These are phyloP conservation scores for Boletus sensibilis DNA, from an alignment of 768 basidiomycete genomes.

Conservation along the genomic window DNA sequence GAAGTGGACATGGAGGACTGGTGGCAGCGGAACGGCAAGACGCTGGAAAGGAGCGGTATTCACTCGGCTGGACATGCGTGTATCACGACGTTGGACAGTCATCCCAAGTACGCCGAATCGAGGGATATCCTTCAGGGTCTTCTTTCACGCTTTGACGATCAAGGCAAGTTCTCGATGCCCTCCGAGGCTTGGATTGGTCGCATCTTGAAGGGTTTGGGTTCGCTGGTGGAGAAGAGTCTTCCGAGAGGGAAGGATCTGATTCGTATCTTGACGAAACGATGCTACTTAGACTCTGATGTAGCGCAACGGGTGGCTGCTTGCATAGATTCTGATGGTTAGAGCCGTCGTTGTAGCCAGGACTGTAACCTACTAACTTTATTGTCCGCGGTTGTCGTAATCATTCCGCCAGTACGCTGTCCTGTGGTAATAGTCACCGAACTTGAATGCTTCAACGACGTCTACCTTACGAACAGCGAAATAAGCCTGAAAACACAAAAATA, in stretches of 20 bases:
- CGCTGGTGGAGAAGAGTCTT: slow-evolving; percentile 18
- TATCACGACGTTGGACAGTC: slow-evolving; percentile 26
- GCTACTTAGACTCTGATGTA: slow-evolving; percentile 20
- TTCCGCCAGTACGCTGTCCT: no score
- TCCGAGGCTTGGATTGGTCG: slow-evolving; percentile 28
- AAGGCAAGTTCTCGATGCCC: slow-evolving; percentile 33
- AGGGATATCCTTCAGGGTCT: slow-evolving; percentile 22
- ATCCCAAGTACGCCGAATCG: slow-evolving; percentile 33
- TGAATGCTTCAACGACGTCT: no score
- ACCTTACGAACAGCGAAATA: no score
- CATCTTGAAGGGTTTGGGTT: slow-evolving; percentile 23
- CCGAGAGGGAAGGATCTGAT: slow-evolving; percentile 27
- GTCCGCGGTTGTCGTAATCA: no score
- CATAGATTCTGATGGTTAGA: slow-evolving; percentile 14
- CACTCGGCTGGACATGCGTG: slow-evolving; percentile 31
- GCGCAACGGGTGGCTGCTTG: slow-evolving; percentile 24
- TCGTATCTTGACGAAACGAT: slow-evolving; percentile 29
- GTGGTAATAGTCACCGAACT: no score
- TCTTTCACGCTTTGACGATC: slow-evolving; percentile 20
- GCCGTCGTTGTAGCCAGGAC: no score
- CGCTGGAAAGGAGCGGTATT: slow-evolving; percentile 22
- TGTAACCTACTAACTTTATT: no score
- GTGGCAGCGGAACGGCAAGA: slow-evolving; percentile 29
- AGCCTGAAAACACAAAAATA: no score
- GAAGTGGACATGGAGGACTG: slow-evolving; percentile 34